phyloP scores from a whole-genome alignment of 2,329 filamentous ascomycete genomes.

The Sclerotinia minor region DNA sequence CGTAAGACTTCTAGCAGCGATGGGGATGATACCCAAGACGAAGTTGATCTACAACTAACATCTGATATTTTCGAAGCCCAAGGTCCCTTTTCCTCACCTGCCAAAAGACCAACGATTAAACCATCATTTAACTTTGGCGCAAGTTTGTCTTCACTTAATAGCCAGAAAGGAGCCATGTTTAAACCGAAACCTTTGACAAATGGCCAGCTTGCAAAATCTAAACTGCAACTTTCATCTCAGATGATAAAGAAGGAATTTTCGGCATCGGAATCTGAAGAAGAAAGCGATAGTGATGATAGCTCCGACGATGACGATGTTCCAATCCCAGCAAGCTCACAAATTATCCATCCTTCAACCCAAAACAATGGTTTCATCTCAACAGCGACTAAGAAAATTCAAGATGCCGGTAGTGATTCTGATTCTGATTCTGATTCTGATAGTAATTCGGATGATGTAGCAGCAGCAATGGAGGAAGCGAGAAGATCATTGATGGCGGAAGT shows the following conservation, averaged over 20 bases:
- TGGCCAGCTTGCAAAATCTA: slow-evolving; percentile 19
- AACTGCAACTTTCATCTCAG: slow-evolving; percentile 19
- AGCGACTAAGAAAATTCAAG: neutral
- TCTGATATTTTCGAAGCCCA: slow-evolving; percentile 37
- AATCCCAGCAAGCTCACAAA: slow-evolving; percentile 5
- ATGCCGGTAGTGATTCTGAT: slow-evolving; percentile 23
- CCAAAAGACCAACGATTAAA: slow-evolving; percentile 28
- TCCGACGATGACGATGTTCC: slow-evolving; percentile 2
- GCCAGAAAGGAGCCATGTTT: slow-evolving; percentile 25
- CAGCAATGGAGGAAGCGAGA: slow-evolving; percentile 10
- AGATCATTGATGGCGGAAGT: slow-evolving; percentile 15
- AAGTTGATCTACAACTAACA: slow-evolving; percentile 39
- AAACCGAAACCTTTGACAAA: slow-evolving; percentile 17
- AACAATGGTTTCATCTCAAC: neutral
- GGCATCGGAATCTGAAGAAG: slow-evolving; percentile 30
- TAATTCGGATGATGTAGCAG: neutral
- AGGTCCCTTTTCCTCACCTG: slow-evolving; percentile 13
- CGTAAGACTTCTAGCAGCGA: slow-evolving; percentile 34
- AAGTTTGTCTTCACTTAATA: slow-evolving; percentile 31
- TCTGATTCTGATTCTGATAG: slow-evolving; percentile 25
- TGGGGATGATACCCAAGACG: slow-evolving; percentile 34
- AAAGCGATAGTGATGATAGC: slow-evolving; percentile 29
- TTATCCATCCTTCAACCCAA: slow-evolving; percentile 11
- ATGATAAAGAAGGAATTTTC: slow-evolving; percentile 26
- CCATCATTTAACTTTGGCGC: slow-evolving; percentile 34